A percentile compares a stretch with the other conserved stretches of the same genome.
Conservation (phyloP, 2,329 filamentous ascomycete species). For the Biscogniauxia sp. region DNA sequence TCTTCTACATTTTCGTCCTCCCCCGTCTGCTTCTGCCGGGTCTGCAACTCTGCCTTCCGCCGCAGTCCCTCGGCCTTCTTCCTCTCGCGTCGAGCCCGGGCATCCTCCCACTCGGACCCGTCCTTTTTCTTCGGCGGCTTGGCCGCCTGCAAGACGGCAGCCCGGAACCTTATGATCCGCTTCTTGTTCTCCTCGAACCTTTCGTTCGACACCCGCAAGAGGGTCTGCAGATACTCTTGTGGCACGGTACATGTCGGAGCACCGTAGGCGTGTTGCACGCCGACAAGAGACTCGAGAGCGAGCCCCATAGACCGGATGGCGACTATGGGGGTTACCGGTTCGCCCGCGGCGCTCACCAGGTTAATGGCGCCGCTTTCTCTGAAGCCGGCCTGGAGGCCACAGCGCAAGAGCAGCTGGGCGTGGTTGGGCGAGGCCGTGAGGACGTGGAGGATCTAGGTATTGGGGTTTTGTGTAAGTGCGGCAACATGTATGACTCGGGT, state of each 20-base stretch:
- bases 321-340: conserved; percentile 64
- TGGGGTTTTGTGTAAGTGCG: neutral
- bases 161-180: conserved; percentile 64
- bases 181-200: conserved; percentile 68
- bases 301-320: conserved; percentile 83
- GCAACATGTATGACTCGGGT: neutral
- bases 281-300: conserved; percentile 78
- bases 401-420: conserved; percentile 72
- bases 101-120: conserved; percentile 54
- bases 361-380: conserved; percentile 85
- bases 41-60: conserved; percentile 44
- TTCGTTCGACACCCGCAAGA: conserved; percentile 71
- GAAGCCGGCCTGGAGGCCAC: conserved; percentile 79
- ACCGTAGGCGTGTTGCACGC: conserved; percentile 45
- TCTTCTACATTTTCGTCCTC: conserved; percentile 18
- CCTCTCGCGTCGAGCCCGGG: conserved; percentile 48
- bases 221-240: conserved; percentile 62
- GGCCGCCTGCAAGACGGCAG: conserved; percentile 43
- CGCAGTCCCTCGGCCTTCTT: conserved; percentile 58
- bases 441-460: conserved; percentile 77
- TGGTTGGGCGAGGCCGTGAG: conserved; percentile 72
- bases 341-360: conserved; percentile 40
- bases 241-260: conserved; percentile 52
- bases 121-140: conserved; percentile 29
- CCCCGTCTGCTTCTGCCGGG: conserved; percentile 12